Percentiles rank a stretch among this genome's conserved stretches.
These are phyloP conservation scores for Periconia sp. DNA, from an alignment of 2,329 filamentous ascomycete genomes.

Conservation along the genomic window DNA sequence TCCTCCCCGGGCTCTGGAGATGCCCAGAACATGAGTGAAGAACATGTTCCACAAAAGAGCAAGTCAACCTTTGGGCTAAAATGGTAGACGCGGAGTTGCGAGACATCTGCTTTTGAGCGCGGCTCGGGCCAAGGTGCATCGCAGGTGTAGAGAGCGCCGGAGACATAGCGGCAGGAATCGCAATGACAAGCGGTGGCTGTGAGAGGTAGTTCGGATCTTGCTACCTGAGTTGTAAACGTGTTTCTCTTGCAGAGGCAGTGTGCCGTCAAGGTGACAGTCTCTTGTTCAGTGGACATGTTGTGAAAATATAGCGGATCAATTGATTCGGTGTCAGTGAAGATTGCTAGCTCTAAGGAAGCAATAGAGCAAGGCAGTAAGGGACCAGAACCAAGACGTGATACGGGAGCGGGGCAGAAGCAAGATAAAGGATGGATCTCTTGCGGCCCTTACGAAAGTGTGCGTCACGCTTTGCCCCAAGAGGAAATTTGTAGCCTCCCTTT, in stretches of 20 bases:
- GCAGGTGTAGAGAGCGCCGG: slow-evolving; percentile 51
- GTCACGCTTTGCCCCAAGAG: not conserved
- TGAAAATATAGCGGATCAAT: not conserved
- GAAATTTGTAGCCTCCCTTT: too few species aligned
- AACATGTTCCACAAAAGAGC: slow-evolving; percentile 55
- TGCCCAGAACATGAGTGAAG: slow-evolving; percentile 53
- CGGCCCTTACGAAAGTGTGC: not conserved
- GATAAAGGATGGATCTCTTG: not conserved
- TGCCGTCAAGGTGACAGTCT: slow-evolving; percentile 37
- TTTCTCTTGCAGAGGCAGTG: slow-evolving; percentile 56
- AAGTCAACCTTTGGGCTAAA: slow-evolving; percentile 44
- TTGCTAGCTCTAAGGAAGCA: not conserved
- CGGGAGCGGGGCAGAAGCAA: slow-evolving; percentile 1
- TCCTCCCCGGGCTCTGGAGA: slow-evolving; percentile 15
- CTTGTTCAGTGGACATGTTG: slow-evolving; percentile 19
- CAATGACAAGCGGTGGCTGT: slow-evolving; percentile 56
- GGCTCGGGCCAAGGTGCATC: slow-evolving; percentile 48
- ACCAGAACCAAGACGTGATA: too few species aligned
- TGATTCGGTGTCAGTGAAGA: too few species aligned
- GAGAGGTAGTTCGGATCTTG: slow-evolving; percentile 50
- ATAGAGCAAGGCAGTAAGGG: not conserved
- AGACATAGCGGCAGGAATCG: slow-evolving; percentile 55
- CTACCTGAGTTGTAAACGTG: slow-evolving; percentile 46
- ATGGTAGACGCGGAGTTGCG: slow-evolving; percentile 44
- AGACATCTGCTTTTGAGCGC: slow-evolving; percentile 32